Evolutionary conservation across 2,329 filamentous ascomycete species (phyloP), one percentile per base, ranked within the genome.

Genomic region (Hymenoscyphus albidus): DNA sequence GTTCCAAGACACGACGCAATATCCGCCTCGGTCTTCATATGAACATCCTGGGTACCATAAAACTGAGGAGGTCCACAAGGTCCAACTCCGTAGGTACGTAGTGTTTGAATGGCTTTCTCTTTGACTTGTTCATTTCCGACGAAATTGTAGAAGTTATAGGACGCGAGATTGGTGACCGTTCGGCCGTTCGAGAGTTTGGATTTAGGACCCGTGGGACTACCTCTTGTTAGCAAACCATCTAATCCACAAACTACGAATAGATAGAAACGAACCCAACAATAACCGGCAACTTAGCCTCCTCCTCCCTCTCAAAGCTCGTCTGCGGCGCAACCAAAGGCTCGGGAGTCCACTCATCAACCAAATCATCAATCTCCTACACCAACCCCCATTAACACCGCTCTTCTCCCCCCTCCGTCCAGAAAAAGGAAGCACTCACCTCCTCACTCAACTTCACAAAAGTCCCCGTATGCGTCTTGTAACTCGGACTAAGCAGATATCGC

Each of bases 91-190:
- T 99, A 99, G 22, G 91, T 96, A 66, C 94, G 91, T 48, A 99
- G 85, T 0, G 93, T 96, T 77, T 94, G 89, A 68, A 99, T 93
- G 1, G 94, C 95, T 77, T 97, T 96, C 72, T 97, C 93, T 75
- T 96, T 97, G 73, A 99, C 88, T 42, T 88, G 85, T 67, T 98
- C 94, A 76, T 97, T 97, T 62, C 87, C 87, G 69, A 96, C 92
- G 77, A 99, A 93, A 80, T 99, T 98, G 82, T 96, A 98, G 78
- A 95, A 97, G 78, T 99, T 99, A 80, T 93, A 95, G 1, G 92
- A 96, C 44, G 92, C 94, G 69, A 99, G 88, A 76, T 99, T 99
- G 64, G 86, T 92, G 31, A 97, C 95, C 18, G 91, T 96, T 70
- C 92, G 90, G 72, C 95, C 95, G 77, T 89, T 97, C 58, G 88